Evolutionary conservation across 768 basidiomycete genomes (phyloP).

Genomic region (Xanthoconium stramineum): DNA sequence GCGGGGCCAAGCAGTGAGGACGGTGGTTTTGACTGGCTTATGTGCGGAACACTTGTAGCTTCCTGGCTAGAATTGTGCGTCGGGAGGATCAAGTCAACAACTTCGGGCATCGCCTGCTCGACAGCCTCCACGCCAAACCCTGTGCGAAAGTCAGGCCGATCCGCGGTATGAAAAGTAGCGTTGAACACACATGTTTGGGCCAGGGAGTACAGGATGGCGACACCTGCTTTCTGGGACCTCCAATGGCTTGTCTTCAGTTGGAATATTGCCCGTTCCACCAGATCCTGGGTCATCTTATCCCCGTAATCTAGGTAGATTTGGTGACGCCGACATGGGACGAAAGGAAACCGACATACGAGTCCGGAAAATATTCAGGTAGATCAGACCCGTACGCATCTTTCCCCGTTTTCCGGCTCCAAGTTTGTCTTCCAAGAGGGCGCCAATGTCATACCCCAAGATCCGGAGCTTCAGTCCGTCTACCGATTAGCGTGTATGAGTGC

Average conservation of each 20-base stretch:
- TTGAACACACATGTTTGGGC: slow-evolving; percentile 1
- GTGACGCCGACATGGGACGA: neutral
- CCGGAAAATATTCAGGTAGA: slow-evolving; percentile 1
- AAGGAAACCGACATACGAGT: neutral
- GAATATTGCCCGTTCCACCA: slow-evolving; percentile 3
- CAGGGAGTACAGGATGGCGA: slow-evolving; percentile 5
- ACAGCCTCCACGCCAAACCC: slow-evolving; percentile 7
- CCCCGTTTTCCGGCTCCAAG: neutral
- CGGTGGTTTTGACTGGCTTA: neutral
- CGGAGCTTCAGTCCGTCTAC: slow-evolving; percentile 1
- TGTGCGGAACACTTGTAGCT: neutral
- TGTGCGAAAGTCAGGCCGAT: neutral
- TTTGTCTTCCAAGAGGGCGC: neutral
- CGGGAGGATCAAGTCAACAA: slow-evolving; percentile 2
- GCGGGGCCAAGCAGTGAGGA: slow-evolving; percentile 2
- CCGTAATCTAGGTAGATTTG: neutral
- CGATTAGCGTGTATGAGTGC: neutral
- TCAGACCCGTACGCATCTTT: slow-evolving; percentile 1
- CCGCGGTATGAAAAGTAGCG: neutral
- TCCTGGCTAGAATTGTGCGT: neutral
- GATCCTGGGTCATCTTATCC: neutral
- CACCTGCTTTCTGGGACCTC: slow-evolving; percentile 15
- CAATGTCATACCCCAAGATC: slow-evolving; percentile 1
- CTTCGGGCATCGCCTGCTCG: neutral
- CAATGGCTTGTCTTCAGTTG: neutral